Conservation (phyloP, 78 protist genomes). For the Pigoraptor vietnamica region DNA sequence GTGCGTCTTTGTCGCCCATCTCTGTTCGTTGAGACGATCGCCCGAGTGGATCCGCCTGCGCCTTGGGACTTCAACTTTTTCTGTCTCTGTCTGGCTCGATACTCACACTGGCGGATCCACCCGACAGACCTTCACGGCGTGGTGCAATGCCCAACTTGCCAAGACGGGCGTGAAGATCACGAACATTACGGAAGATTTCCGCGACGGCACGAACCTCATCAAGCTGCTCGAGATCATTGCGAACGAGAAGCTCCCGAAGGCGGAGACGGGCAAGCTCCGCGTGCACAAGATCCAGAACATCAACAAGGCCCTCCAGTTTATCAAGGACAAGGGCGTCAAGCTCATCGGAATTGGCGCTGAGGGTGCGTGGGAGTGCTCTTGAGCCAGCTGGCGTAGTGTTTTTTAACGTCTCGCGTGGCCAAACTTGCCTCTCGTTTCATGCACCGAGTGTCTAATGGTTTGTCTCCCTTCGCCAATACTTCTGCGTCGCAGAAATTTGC, state of each 20-base stretch:
- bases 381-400: not conserved
- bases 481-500: constrained; percentile 11
- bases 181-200: constrained; percentile 60
- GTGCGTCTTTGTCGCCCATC: not conserved
- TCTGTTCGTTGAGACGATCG: no score
- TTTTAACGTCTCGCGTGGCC: not conserved
- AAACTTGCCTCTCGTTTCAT: not conserved
- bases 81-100: not conserved
- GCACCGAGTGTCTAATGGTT: not conserved
- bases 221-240: constrained; percentile 72
- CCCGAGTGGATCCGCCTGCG: not conserved
- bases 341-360: constrained; percentile 23
- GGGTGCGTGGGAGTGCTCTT: not conserved
- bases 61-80: not conserved
- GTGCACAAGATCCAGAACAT: constrained; percentile 16
- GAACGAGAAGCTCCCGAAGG: constrained; percentile 37
- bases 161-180: constrained; percentile 56
- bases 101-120: not conserved
- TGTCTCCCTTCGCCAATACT: not conserved
- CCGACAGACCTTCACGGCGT: constrained; percentile 76
- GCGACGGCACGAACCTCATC: constrained; percentile 68
- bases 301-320: constrained; percentile 14
- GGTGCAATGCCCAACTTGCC: constrained; percentile 76
- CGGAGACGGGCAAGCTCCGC: constrained; percentile 40
- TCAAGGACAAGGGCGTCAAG: constrained; percentile 3